Percentiles rank a stretch among this genome's conserved stretches.
Evolutionary conservation across 1,284 basidiomycete species (phyloP).

Genomic region (Rhizoctonia solani): DNA sequence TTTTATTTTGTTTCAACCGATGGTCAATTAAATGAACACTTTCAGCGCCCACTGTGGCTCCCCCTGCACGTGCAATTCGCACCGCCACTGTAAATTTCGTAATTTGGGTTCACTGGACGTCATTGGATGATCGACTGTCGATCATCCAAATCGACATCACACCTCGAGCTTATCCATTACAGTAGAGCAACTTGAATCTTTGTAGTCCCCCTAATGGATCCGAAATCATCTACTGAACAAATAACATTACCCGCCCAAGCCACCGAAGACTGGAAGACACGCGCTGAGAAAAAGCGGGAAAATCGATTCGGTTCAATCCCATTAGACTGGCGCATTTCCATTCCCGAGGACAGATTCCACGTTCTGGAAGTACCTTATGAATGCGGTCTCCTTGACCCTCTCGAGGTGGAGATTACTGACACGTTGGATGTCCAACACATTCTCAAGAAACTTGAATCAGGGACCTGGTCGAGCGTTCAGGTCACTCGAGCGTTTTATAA

Average conservation of each 20-base stretch:
- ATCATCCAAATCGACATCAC: too few species aligned
- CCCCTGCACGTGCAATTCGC: too few species aligned
- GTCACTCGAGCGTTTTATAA: constrained; percentile 79
- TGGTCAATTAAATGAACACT: too few species aligned
- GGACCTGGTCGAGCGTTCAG: constrained; percentile 63
- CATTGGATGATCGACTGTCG: too few species aligned
- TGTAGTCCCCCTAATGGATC: too few species aligned
- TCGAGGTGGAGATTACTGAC: constrained; percentile 71
- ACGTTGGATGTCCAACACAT: constrained; percentile 54
- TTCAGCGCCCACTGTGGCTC: too few species aligned
- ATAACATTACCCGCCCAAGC: background rate
- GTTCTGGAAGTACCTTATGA: constrained; percentile 60
- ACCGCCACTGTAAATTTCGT: too few species aligned
- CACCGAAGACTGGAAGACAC: constrained; percentile 53
- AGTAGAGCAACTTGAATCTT: too few species aligned
- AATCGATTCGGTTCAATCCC: constrained; percentile 62
- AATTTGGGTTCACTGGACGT: too few species aligned
- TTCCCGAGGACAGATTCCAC: constrained; percentile 53
- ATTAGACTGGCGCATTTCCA: constrained; percentile 58
- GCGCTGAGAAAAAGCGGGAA: constrained; percentile 57
- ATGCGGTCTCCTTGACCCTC: constrained; percentile 61
- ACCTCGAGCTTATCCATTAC: too few species aligned
- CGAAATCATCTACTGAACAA: too few species aligned
- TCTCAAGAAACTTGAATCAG: constrained; percentile 54
- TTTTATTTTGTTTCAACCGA: too few species aligned